A percentile compares a stretch with the other conserved stretches of the same genome.
Evolutionary conservation across 1,284 basidiomycete genomes (phyloP).

Genomic region (Sanguinoderma infundibulare): DNA sequence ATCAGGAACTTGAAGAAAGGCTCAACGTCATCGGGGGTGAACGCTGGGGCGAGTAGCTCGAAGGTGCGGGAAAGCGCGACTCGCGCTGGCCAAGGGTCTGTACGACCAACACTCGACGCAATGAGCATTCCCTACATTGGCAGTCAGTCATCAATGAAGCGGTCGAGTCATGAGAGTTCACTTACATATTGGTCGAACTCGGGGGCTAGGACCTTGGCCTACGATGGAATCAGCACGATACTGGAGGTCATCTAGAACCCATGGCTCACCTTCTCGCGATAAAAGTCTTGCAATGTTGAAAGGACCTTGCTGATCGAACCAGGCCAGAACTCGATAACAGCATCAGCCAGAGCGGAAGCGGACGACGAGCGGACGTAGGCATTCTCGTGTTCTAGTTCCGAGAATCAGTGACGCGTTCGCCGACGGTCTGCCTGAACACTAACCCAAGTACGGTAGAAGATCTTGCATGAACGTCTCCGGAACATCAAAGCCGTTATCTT

Average conservation of each 20-base stretch:
- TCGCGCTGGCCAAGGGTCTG: constrained; percentile 92
- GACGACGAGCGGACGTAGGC: constrained; percentile 80
- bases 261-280: constrained; percentile 74
- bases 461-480: constrained; percentile 72
- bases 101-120: constrained; percentile 84
- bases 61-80: constrained; percentile 80
- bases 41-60: constrained; percentile 69
- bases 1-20: constrained; percentile 91
- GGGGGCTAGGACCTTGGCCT: constrained; percentile 85
- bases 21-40: constrained; percentile 70
- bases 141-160: neutral
- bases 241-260: neutral
- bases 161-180: too few relatives aligned
- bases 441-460: constrained; percentile 77
- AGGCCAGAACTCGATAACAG: constrained; percentile 73
- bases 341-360: constrained; percentile 81
- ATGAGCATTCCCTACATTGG: constrained; percentile 87
- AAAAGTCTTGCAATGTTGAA: constrained; percentile 67
- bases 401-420: neutral
- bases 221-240: constrained; percentile 4
- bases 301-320: constrained; percentile 59
- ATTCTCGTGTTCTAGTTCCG: constrained; percentile 71
- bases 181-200: constrained; percentile 89
- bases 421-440: constrained; percentile 21
- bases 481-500: constrained; percentile 95